phyloP scores from a whole-genome alignment of 495 filamentous ascomycete species.

The Aspergillus mulundensis region DNA sequence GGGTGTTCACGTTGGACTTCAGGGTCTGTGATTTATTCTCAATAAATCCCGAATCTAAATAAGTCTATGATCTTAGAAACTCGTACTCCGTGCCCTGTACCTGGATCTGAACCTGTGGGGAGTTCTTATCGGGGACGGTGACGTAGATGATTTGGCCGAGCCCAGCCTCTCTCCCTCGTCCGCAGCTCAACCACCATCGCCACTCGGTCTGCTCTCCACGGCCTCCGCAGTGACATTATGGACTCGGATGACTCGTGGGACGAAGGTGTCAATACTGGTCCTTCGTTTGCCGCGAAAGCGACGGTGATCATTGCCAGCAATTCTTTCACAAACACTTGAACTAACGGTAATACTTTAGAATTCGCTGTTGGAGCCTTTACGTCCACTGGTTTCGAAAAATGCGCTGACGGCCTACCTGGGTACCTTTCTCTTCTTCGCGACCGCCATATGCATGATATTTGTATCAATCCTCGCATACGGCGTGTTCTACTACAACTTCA shows the following conservation, averaged over 20 bases:
- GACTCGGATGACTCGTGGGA: conserved; percentile 29
- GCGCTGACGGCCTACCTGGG: conserved; percentile 70
- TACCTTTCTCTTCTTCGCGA: conserved; percentile 57
- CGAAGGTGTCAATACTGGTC: conserved; percentile 16
- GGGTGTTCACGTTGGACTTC: neutral
- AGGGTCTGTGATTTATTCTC: neutral
- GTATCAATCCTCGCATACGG: conserved; percentile 65
- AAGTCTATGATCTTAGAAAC: neutral
- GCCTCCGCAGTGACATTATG: conserved; percentile 3
- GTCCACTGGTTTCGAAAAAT: conserved; percentile 57
- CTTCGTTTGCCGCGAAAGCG: conserved; percentile 9
- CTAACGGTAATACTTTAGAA: conserved; percentile 23
- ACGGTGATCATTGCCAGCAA: conserved; percentile 15
- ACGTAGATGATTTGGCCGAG: neutral
- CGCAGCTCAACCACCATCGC: neutral
- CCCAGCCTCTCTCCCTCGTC: neutral
- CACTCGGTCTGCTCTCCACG: neutral
- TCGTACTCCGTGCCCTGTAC: neutral
- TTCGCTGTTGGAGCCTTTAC: conserved; percentile 31
- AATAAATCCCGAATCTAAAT: too few species aligned
- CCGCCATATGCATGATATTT: conserved; percentile 55
- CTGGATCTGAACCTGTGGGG: neutral
- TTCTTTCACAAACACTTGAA: neutral
- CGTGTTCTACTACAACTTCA: conserved; percentile 75
- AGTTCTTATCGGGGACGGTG: neutral